These are phyloP conservation scores for Trichophyton verrucosum DNA, from an alignment of 2,329 filamentous ascomycete species.

Conservation along the genomic window DNA sequence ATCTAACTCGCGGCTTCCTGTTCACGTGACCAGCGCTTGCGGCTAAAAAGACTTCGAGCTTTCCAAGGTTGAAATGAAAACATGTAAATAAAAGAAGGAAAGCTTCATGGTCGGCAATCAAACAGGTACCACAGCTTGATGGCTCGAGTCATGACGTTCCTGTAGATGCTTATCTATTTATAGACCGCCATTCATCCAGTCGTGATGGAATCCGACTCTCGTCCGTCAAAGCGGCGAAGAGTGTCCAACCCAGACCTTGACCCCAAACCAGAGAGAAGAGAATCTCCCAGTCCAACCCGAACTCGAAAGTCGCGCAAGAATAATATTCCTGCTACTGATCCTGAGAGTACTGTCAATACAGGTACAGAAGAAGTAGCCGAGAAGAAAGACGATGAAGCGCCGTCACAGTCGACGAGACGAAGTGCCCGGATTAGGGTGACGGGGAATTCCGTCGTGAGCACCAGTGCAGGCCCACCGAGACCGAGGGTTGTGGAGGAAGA, in stretches of 20 bases:
- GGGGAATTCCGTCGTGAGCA: not conserved
- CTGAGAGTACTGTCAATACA: not conserved
- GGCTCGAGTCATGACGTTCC: not conserved
- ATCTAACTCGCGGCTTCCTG: not conserved
- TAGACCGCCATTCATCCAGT: not conserved
- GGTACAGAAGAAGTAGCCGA: not conserved
- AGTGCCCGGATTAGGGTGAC: not conserved
- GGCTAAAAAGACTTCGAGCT: not conserved
- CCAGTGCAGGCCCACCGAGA: not conserved
- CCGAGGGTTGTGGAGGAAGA: not conserved
- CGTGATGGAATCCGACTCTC: not conserved
- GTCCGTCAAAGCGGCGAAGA: not conserved
- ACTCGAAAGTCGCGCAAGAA: not conserved
- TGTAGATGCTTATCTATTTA: not conserved
- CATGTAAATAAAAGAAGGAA: not conserved
- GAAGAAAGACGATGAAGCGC: not conserved
- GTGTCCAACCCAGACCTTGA: not conserved
- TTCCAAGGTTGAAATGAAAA: not conserved
- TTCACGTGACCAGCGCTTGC: not conserved
- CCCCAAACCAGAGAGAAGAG: not conserved
- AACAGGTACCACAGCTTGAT: not conserved
- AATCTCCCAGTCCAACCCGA: not conserved
- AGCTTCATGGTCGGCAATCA: not conserved
- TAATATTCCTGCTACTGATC: not conserved
- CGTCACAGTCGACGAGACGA: not conserved